Base-by-base conservation (phyloP, 176 grass and related monocot genomes). In the Saccharum spontaneum region DNA sequence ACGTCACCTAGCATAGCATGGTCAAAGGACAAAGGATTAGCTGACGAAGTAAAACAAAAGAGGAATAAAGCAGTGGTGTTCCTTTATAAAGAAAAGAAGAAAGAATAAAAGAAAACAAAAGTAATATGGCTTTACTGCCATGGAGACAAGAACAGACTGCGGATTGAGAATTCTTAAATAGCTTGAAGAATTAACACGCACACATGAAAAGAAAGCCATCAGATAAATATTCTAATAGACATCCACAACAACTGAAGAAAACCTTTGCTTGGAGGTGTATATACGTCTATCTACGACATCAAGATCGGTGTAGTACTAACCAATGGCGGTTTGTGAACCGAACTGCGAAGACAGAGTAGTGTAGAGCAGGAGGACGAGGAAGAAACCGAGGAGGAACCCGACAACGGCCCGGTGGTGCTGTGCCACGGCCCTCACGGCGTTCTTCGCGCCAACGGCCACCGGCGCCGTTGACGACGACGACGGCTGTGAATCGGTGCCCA, bases 351-450 rank as follows among this genome's bases (percentile, higher is more conserved):
- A 76, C 11, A 76, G 7, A 1, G 82, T 40, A 63, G 82, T 76
- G 77, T 81, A 81, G 39, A 89, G 82, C 63, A 85, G 70, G 31
- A 89, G 87, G 63, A 76, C 43, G 60, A 85, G n/a, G 40, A 85
- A 84, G 77, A 89, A 76, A n/a, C 87, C 70, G 49, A 89, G 16
- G 16, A 89, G 77, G 50, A 85, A 85, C 7, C 77, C 87, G 2
- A 81, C 71, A 8, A 81, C 82, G 39, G 82, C 31, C 15, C 28
- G 63, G 82, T 81, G 82, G 77, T 81, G 82, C 70, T 76, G 76
- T 5, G 62, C 63, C 62, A 89, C 22, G 60, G 61, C 48, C 50
- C 76, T 80, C 30, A 31, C 62, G 38, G 79, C 16, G 69, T 82
- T 71, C 45, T 84, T 89, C 2, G 10, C 16, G 15, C 38, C 22